phyloP scores from a whole-genome alignment of 2,329 filamentous ascomycete genomes.

The Cladosporium colombiae region DNA sequence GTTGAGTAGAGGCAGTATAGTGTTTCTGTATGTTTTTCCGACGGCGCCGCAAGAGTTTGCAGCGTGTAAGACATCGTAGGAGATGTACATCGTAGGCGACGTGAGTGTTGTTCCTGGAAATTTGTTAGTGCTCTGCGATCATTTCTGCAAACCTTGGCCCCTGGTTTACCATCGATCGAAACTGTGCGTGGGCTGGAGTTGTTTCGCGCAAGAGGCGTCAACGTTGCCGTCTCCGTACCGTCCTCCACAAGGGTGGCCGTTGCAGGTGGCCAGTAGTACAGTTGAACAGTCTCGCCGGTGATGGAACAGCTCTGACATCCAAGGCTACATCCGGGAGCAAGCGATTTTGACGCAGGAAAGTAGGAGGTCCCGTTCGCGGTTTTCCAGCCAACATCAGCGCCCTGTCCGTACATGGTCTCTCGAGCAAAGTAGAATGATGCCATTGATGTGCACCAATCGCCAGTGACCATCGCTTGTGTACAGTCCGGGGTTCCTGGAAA shows the following conservation, averaged over 20 bases:
- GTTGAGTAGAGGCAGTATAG: constrained; percentile 2
- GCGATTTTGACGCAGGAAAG: constrained; percentile 20
- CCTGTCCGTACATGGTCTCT: constrained; percentile 5
- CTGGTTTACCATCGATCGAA: constrained; percentile 4
- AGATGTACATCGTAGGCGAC: constrained; percentile 7
- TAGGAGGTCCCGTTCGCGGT: constrained; percentile 13
- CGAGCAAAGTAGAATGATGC: constrained; percentile 1
- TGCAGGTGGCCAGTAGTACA: constrained; percentile 27
- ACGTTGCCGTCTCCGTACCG: constrained; percentile 16
- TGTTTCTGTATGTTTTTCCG: constrained; percentile 10
- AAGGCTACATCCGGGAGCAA: constrained; percentile 25
- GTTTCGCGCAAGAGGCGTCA: constrained; percentile 2
- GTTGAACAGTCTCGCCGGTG: constrained; percentile 25
- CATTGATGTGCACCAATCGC: constrained; percentile 5
- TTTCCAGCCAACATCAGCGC: background rate
- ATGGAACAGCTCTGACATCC: constrained; percentile 26
- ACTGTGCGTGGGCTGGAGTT: constrained; percentile 7
- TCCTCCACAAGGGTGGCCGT: constrained; percentile 21
- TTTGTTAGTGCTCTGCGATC: background rate
- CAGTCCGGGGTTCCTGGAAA: constrained; percentile 3
- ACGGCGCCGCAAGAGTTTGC: constrained; percentile 1
- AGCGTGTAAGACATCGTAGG: constrained; percentile 8
- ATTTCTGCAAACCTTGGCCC: background rate
- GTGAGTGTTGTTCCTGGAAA: constrained; percentile 1
- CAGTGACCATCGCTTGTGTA: constrained; percentile 1